Evolutionary conservation across 2,329 filamentous ascomycete genomes (phyloP).

Genomic region (Exophiala dermatitidis): DNA sequence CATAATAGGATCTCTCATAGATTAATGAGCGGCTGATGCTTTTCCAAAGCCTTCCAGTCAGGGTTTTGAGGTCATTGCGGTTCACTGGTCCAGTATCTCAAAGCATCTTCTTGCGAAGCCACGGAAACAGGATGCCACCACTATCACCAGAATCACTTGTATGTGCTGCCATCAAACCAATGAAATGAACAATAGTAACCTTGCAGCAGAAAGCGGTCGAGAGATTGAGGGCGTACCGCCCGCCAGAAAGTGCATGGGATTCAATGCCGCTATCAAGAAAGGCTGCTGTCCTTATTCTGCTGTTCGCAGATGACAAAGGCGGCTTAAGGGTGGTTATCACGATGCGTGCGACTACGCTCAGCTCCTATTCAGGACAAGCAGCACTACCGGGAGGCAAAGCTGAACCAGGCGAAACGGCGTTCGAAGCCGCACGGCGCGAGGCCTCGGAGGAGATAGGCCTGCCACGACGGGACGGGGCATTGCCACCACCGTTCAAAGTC

Average conservation of each 20-base stretch:
- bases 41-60: not conserved
- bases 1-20: not conserved
- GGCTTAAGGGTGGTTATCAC: slow-evolving; percentile 64
- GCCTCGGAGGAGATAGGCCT: slow-evolving; percentile 91
- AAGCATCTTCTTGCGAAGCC: slow-evolving; percentile 10
- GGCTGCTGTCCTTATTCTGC: slow-evolving; percentile 78
- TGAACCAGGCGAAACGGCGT: slow-evolving; percentile 47
- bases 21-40: slow-evolving; percentile 4
- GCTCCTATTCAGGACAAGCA: slow-evolving; percentile 70
- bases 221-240: slow-evolving; percentile 49
- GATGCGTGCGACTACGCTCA: slow-evolving; percentile 53
- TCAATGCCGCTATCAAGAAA: slow-evolving; percentile 56
- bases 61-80: not conserved
- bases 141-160: slow-evolving; percentile 20
- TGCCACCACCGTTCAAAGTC: slow-evolving; percentile 71
- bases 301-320: slow-evolving; percentile 77
- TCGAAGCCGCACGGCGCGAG: slow-evolving; percentile 80
- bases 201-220: slow-evolving; percentile 44
- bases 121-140: slow-evolving; percentile 19
- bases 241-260: slow-evolving; percentile 53
- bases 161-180: slow-evolving; percentile 1
- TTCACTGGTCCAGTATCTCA: not conserved
- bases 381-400: slow-evolving; percentile 76
- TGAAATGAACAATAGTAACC: not conserved
- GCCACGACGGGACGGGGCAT: slow-evolving; percentile 51